phyloP scores from a whole-genome alignment of 108 stramenopile species.

The Schizochytrium sp. region DNA sequence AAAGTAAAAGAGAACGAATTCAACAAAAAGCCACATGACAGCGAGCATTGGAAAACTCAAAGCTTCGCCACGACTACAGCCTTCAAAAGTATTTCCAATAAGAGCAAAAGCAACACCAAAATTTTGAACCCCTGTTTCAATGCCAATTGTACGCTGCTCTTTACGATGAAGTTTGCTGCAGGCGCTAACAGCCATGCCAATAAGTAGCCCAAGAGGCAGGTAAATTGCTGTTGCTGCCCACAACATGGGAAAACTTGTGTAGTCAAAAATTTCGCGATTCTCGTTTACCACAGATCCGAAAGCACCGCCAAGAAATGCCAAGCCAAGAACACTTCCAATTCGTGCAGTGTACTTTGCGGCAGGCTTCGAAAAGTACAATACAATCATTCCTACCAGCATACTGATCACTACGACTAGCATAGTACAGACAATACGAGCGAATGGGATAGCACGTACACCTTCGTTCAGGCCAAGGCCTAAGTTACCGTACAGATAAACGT shows the following conservation, averaged over 20 bases:
- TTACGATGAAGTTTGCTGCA: background rate
- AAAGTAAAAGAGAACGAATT: background rate
- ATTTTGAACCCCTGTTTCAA: slow-evolving; percentile 27
- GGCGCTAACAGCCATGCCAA: background rate
- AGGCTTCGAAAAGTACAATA: background rate
- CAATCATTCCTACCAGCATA: background rate
- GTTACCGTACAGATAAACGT: slow-evolving; percentile 4
- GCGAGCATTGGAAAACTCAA: slow-evolving; percentile 5
- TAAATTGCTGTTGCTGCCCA: background rate
- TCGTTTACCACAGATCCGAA: background rate
- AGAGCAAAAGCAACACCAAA: background rate
- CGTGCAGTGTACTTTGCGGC: slow-evolving; percentile 11
- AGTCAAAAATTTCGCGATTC: background rate
- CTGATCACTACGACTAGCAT: background rate
- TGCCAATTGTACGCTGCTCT: background rate
- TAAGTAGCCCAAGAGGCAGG: background rate
- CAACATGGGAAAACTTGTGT: background rate
- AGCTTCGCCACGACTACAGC: background rate
- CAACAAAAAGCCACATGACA: background rate
- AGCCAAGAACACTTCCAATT: background rate
- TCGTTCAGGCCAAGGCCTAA: slow-evolving; percentile 23
- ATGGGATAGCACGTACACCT: background rate
- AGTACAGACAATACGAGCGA: background rate
- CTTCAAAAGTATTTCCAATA: background rate
- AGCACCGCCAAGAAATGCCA: background rate